Evolutionary conservation across 768 basidiomycete genomes (phyloP), one percentile per base, ranked within the genome.

Genomic region (Megacollybia marginata): DNA sequence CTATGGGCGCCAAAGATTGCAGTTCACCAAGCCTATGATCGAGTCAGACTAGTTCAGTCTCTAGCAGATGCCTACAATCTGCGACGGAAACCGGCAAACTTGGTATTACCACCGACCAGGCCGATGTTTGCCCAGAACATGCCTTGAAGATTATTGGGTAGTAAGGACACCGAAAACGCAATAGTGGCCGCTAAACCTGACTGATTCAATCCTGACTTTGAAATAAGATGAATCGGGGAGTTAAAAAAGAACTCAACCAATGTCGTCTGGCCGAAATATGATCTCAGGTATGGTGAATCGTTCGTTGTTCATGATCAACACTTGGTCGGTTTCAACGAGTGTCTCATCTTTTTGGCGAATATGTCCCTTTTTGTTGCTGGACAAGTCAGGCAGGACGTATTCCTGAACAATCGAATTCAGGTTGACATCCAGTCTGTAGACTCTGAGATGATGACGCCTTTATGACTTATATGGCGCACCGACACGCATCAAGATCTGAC

Each of bases 91-190:
- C 85, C 88, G 40, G 80, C 72, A 55, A 93, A 81, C 57, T 78
- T 79, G 13, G 81, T 80, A 64, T 79, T 86, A 12, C 94, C 94
- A 45, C 94, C 94, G 59, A 92, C 80, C 54, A 95, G 67, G 11
- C 88, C 88, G 53, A 98, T 92, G 64, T 97, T 91, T 33, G 82
- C 82, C 92, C 92, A 98, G 66, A 92, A 96, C 85, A 98, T 82
- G 33, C 91, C 93, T 56, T 84, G 89, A 20, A 94, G 57, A 57
- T 94, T 91, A 46, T 75, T 69, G 0, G 91, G 90, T 52, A 97
- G 79, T 31, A 77, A 66, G 0, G 77, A 72, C 59, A 98, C 92
- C 50, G 85, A 85, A 48, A 76, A 62, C 36, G 88, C 85, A 52
- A 97, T 80, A 10, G 84, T 81, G 49, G 75, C 77, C 33, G 90